Percentiles rank a stretch among this genome's conserved stretches.
phyloP scores from a whole-genome alignment of 768 basidiomycete genomes.

The Lactarius hengduanensis region DNA sequence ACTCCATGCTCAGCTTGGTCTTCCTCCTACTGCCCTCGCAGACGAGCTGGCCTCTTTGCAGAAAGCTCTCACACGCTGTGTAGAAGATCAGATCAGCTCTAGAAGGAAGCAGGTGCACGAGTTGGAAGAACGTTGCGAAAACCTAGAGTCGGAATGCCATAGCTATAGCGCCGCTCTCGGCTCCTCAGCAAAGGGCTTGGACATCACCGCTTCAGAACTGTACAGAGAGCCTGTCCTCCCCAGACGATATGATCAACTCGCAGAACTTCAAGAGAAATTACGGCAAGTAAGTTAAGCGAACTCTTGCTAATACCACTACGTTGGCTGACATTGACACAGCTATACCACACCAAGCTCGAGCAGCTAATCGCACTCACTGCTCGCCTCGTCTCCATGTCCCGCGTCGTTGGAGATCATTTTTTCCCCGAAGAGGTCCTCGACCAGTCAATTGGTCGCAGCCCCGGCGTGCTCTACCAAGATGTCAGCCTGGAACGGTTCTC shows the following conservation, averaged over 20 bases:
- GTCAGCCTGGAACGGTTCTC: slow-evolving; percentile 80
- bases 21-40: slow-evolving; percentile 75
- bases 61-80: slow-evolving; percentile 68
- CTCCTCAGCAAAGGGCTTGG: slow-evolving; percentile 64
- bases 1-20: slow-evolving; percentile 79
- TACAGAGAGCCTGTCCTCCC: slow-evolving; percentile 74
- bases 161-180: slow-evolving; percentile 71
- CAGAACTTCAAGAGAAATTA: slow-evolving; percentile 73
- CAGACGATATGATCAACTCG: slow-evolving; percentile 61
- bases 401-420: slow-evolving; percentile 60
- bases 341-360: slow-evolving; percentile 76
- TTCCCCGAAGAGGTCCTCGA: slow-evolving; percentile 56
- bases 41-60: slow-evolving; percentile 77
- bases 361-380: slow-evolving; percentile 69
- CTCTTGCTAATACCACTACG: slow-evolving; percentile 8
- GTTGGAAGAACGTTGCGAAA: slow-evolving; percentile 63
- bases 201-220: slow-evolving; percentile 63
- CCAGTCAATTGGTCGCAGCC: slow-evolving; percentile 40
- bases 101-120: slow-evolving; percentile 75
- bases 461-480: slow-evolving; percentile 50
- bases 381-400: slow-evolving; percentile 57
- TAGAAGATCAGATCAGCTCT: slow-evolving; percentile 68
- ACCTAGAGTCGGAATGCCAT: slow-evolving; percentile 61
- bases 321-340: slow-evolving; percentile 36
- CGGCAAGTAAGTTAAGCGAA: slow-evolving; percentile 59